Percentiles rank a stretch among this genome's conserved stretches.
Evolutionary conservation across 352 stramenopile species (phyloP).

Genomic region (Plasmopara viticola): DNA sequence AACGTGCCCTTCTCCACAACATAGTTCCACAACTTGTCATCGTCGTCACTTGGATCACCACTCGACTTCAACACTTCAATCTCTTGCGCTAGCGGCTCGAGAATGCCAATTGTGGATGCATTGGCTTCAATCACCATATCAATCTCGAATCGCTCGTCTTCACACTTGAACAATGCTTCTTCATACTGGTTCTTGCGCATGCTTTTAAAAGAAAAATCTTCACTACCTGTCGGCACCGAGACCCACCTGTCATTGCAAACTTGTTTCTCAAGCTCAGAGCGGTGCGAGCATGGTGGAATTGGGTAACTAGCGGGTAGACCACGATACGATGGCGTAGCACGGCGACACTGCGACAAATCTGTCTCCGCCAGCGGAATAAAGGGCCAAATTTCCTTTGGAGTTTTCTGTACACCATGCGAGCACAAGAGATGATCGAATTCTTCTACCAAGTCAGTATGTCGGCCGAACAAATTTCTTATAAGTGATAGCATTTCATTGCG

Average conservation of each 20-base stretch:
- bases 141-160: constrained; percentile 96
- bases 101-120: constrained; percentile 89
- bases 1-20: constrained; percentile 94
- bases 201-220: constrained; percentile 98
- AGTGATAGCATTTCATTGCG: constrained; percentile 84
- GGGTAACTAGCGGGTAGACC: constrained; percentile 96
- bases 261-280: constrained; percentile 86
- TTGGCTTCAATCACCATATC: constrained; percentile 97
- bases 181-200: constrained; percentile 99
- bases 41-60: constrained; percentile 48
- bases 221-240: constrained; percentile 95
- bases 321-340: constrained; percentile 95
- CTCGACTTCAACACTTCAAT: constrained; percentile 84
- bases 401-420: constrained; percentile 74
- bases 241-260: constrained; percentile 97
- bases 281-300: constrained; percentile 93
- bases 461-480: constrained; percentile 84
- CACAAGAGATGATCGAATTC: constrained; percentile 72
- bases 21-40: constrained; percentile 82
- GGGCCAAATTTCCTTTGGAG: constrained; percentile 85
- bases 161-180: constrained; percentile 97
- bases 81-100: constrained; percentile 95
- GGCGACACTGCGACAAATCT: constrained; percentile 85
- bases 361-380: constrained; percentile 90
- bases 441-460: constrained; percentile 77